Evolutionary conservation across 495 filamentous ascomycete species (phyloP).

Genomic region (Penicillium robsamsonii): DNA sequence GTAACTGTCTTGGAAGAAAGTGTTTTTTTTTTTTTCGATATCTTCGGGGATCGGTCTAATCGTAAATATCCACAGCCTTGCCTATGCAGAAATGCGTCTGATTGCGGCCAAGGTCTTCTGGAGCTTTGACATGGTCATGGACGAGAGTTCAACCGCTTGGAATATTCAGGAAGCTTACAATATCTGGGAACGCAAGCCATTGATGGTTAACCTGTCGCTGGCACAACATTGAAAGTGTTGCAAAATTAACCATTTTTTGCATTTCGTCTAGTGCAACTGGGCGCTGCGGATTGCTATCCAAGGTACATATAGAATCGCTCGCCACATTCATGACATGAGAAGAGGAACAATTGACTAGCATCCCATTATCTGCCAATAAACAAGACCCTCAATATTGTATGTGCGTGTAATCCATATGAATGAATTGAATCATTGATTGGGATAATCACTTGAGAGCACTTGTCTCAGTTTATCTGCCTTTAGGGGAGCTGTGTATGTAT

Average conservation of each 20-base stretch:
- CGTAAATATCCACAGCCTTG: constrained; percentile 34
- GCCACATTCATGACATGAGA: not conserved
- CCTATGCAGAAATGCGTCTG: constrained; percentile 52
- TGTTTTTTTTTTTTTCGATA: constrained; percentile 1
- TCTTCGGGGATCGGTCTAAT: not conserved
- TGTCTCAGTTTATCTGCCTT: not conserved
- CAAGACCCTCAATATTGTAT: not conserved
- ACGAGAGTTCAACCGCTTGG: constrained; percentile 35
- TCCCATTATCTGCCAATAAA: not conserved
- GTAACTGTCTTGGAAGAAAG: constrained; percentile 43
- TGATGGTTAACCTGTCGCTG: constrained; percentile 28
- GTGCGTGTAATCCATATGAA: not conserved
- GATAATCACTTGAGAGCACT: not conserved
- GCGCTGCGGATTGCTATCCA: not conserved
- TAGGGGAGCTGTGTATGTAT: not conserved
- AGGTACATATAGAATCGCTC: not conserved
- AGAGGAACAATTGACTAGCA: not conserved
- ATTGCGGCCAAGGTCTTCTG: constrained; percentile 52
- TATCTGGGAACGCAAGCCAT: constrained; percentile 35
- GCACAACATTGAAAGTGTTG: not conserved
- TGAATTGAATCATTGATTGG: too few species aligned
- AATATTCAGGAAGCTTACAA: constrained; percentile 33
- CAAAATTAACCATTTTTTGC: not conserved
- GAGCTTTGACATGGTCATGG: constrained; percentile 50
- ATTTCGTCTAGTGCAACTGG: not conserved